Conservation (phyloP, 257 asterid genomes). For the Solanum chmielewskii region DNA sequence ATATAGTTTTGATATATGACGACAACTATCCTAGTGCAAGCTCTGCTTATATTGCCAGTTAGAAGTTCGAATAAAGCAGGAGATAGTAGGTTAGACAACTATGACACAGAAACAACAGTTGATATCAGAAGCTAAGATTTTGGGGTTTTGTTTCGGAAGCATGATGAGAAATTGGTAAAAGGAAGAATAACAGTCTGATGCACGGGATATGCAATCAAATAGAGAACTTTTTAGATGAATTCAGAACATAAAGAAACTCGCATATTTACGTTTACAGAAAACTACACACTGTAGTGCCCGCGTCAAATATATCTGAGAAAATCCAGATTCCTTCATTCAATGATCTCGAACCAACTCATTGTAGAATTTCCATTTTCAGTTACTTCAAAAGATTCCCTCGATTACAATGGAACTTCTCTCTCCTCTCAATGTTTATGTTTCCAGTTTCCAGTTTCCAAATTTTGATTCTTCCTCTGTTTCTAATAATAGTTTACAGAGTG, state of each 20-base stretch:
- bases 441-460: neutral
- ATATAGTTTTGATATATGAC: neutral
- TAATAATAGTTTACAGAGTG: neutral
- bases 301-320: neutral
- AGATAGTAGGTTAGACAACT: neutral
- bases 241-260: neutral
- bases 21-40: neutral
- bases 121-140: neutral
- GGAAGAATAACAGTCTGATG: neutral
- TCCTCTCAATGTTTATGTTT: neutral
- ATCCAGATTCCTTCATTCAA: neutral
- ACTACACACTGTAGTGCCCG: neutral
- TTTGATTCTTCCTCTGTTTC: neutral
- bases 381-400: neutral
- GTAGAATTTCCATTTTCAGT: neutral
- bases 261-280: neutral
- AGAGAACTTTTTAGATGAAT: neutral
- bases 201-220: neutral
- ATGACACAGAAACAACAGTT: neutral
- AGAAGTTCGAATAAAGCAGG: neutral
- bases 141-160: neutral
- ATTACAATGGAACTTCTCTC: neutral
- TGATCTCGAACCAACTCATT: neutral
- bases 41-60: neutral
- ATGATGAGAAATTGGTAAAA: neutral